These are phyloP conservation scores for Diaporthe vaccinii DNA, from an alignment of 2,329 filamentous ascomycete genomes.

Conservation along the genomic window DNA sequence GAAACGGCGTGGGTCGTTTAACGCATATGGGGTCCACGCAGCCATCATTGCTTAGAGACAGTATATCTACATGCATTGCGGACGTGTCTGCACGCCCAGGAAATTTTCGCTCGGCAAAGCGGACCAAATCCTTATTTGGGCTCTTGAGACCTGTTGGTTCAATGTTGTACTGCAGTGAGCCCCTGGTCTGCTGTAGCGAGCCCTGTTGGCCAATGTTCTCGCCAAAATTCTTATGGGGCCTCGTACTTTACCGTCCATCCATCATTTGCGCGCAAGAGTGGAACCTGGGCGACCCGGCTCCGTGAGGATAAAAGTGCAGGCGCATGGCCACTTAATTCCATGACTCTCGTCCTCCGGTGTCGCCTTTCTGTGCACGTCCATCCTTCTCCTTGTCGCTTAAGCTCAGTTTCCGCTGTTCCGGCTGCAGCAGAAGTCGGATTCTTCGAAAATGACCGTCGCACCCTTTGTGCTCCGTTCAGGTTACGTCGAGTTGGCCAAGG, in stretches of 20 bases:
- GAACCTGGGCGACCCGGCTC: background rate
- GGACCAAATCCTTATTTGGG: background rate
- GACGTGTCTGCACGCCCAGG: background rate
- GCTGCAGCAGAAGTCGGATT: background rate
- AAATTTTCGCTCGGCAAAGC: slow-evolving; percentile 26
- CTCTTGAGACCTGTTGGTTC: slow-evolving; percentile 6
- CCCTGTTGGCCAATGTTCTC: background rate
- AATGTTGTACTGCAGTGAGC: background rate
- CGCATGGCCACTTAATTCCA: background rate
- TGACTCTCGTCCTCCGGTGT: background rate
- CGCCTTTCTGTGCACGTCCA: background rate
- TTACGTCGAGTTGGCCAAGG: slow-evolving; percentile 16
- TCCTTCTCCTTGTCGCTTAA: background rate
- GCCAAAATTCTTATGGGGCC: slow-evolving; percentile 22
- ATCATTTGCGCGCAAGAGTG: slow-evolving; percentile 5
- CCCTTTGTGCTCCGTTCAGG: slow-evolving; percentile 27
- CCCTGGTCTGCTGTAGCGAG: slow-evolving; percentile 6
- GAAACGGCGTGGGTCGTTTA: background rate
- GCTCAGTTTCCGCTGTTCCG: background rate
- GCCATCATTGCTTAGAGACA: background rate
- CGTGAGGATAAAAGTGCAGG: background rate
- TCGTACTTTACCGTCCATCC: slow-evolving; percentile 8
- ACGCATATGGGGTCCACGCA: background rate
- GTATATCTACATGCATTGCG: background rate
- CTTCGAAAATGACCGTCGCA: background rate